Evolutionary conservation across 768 basidiomycete species (phyloP), one percentile per base, ranked within the genome.

Genomic region (Trametes sanguinea): DNA sequence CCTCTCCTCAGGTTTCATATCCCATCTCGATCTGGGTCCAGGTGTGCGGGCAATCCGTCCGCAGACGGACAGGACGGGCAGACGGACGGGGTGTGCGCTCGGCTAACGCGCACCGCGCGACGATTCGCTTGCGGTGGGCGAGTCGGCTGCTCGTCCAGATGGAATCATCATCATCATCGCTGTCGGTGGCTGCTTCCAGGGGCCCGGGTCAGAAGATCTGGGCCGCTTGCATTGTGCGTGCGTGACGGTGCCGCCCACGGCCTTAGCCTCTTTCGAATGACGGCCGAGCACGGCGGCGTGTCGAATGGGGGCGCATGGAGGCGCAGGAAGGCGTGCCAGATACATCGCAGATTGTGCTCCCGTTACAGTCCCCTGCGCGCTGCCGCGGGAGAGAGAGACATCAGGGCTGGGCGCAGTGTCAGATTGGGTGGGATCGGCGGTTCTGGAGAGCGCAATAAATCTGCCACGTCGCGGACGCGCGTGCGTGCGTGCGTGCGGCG

Each of bases 1-100:
- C 9, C 43, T 29, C 43, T 52, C 48, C 27, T 29, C 32, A n/a
- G 50, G 57, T 59, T 43, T 59, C 57, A 59, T 17, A 48, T 42
- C 27, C 30, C 30, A 50, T 50, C 48, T 29, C 27, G 48, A 50
- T 50, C 48, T 50, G 48, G 48, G 29, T 17, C 13, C 48, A 3
- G 48, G 27, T 45, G 6, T n/a, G n/a, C 16, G 8, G 22, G 22
- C 22, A 22, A 22, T 22, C 45, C 27, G 16, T 27, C 45, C 45
- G 27, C 45, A 27, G 45, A 46, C 4, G 45, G 45, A 6, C 22
- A 27, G 22, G 22, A 37, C 35, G 35, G 35, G 35, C 35, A 11
- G 35, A 37, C 35, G 35, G 35, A 11, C 22, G 22, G 22, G 22
- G 22, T 22, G 22, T 22, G 22, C 22, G 22, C 22, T 22, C 22